Percentiles rank a stretch among this genome's conserved stretches.
These are phyloP conservation scores for Pichia nanzhaoensis DNA, from an alignment of 805 yeast genomes.

Conservation along the genomic window DNA sequence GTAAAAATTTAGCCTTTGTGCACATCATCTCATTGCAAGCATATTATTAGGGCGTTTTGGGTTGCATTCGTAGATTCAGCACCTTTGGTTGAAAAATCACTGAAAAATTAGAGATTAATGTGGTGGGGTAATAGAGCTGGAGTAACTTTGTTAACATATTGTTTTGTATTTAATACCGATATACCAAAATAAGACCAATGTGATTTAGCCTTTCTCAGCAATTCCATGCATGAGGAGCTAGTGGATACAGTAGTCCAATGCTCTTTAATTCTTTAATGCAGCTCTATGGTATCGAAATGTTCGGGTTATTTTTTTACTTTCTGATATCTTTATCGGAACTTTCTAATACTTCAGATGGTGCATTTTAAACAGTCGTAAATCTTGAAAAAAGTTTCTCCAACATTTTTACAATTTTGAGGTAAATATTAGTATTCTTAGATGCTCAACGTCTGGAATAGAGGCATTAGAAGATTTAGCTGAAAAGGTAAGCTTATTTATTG, in stretches of 20 bases:
- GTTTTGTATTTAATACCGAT: background rate
- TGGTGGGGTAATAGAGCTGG: constrained; percentile 7
- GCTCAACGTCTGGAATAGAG: too few relatives aligned
- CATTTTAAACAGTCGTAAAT: background rate
- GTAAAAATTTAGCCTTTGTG: constrained; percentile 11
- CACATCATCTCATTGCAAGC: constrained; percentile 9
- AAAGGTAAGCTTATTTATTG: too few relatives aligned
- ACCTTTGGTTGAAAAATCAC: constrained; percentile 1
- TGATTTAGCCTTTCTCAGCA: background rate
- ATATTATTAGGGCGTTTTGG: background rate
- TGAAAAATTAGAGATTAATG: background rate
- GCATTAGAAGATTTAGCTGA: too few relatives aligned
- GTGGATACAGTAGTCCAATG: background rate
- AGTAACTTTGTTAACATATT: background rate
- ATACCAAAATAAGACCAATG: background rate
- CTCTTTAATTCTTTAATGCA: background rate
- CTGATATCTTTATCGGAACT: background rate
- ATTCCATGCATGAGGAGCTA: background rate
- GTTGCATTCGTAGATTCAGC: constrained; percentile 11
- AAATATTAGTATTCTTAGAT: too few relatives aligned
- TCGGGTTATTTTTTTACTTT: constrained; percentile 2
- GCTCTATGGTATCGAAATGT: background rate
- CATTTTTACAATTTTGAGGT: too few relatives aligned
- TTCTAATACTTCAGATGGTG: too few relatives aligned
- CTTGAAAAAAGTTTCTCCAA: too few relatives aligned